These are phyloP conservation scores for Sporisorium iseilematis-ciliati DNA, from an alignment of 1,284 basidiomycete species.

Conservation along the genomic window DNA sequence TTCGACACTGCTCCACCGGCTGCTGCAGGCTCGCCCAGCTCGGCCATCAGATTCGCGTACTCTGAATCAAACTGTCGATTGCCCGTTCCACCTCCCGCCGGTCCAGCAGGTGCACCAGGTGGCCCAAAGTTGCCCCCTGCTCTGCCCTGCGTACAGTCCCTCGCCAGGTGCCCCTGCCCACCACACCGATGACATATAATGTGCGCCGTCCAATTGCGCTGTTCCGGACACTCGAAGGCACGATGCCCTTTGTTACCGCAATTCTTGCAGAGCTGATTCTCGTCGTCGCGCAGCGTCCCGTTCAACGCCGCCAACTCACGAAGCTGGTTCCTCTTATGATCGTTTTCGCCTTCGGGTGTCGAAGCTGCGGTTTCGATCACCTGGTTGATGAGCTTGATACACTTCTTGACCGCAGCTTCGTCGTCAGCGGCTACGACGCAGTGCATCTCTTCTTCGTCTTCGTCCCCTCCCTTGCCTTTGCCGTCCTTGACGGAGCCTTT, in stretches of 20 bases:
- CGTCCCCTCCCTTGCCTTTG: conserved; percentile 88
- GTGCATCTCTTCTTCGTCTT: conserved; percentile 98
- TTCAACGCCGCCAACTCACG: conserved; percentile 97
- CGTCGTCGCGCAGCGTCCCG: conserved; percentile 98
- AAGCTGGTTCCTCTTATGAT: conserved; percentile 98
- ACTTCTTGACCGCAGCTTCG: conserved; percentile 88
- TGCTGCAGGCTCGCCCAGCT: conserved; percentile 86
- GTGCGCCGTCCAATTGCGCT: conserved; percentile 66
- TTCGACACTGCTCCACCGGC: conserved; percentile 32
- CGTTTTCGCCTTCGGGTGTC: conserved; percentile 98
- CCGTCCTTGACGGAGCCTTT: conserved; percentile 99
- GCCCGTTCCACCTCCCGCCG: conserved; percentile 51
- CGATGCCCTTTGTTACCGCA: conserved; percentile 85
- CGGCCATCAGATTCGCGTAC: conserved; percentile 96
- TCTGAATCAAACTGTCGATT: conserved; percentile 85
- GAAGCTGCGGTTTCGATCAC: conserved; percentile 99
- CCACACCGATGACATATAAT: conserved; percentile 69
- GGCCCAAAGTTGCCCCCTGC: conserved; percentile 74
- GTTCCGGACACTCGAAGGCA: conserved; percentile 67
- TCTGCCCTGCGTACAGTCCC: conserved; percentile 63
- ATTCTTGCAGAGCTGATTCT: conserved; percentile 99
- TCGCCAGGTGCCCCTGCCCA: conserved; percentile 66
- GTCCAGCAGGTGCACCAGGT: conserved; percentile 73
- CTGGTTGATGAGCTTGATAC: conserved; percentile 94
- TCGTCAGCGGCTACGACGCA: conserved; percentile 94